phyloP scores from a whole-genome alignment of 2,329 filamentous ascomycete species.

The Harringtonia lauricola region DNA sequence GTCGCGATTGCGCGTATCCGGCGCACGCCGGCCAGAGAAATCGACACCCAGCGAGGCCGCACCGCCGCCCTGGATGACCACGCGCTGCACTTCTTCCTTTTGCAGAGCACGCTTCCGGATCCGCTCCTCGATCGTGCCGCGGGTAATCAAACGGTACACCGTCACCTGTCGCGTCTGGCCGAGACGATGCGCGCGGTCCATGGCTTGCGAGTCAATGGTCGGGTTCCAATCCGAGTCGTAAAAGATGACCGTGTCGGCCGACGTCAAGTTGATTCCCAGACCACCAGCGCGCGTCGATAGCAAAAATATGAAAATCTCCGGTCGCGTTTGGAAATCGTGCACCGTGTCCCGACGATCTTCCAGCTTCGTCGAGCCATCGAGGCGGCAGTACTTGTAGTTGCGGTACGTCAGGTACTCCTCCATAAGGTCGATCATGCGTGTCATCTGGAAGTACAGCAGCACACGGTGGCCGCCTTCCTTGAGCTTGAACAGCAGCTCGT shows the following conservation, averaged over 20 bases:
- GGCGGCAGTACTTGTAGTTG: constrained; percentile 96
- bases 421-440: constrained; percentile 98
- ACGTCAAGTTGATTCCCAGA: constrained; percentile 93
- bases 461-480: constrained; percentile 92
- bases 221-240: constrained; percentile 99
- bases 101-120: constrained; percentile 94
- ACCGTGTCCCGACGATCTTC: constrained; percentile 96
- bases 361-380: constrained; percentile 94
- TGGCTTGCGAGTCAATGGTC: constrained; percentile 95
- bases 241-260: constrained; percentile 97
- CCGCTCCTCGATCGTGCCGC: constrained; percentile 92
- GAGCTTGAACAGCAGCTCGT: constrained; percentile 75
- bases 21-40: constrained; percentile 81
- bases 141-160: constrained; percentile 93
- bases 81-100: constrained; percentile 96
- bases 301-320: constrained; percentile 94
- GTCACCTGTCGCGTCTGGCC: constrained; percentile 94
- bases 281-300: constrained; percentile 93
- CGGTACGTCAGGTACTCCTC: constrained; percentile 98
- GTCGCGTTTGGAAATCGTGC: constrained; percentile 86
- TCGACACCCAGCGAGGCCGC: constrained; percentile 55
- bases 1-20: constrained; percentile 92
- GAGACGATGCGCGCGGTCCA: constrained; percentile 96
- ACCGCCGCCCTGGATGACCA: constrained; percentile 79
- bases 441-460: constrained; percentile 99